phyloP scores from a whole-genome alignment of 2,329 filamentous ascomycete species.

The Endothia cerciana region DNA sequence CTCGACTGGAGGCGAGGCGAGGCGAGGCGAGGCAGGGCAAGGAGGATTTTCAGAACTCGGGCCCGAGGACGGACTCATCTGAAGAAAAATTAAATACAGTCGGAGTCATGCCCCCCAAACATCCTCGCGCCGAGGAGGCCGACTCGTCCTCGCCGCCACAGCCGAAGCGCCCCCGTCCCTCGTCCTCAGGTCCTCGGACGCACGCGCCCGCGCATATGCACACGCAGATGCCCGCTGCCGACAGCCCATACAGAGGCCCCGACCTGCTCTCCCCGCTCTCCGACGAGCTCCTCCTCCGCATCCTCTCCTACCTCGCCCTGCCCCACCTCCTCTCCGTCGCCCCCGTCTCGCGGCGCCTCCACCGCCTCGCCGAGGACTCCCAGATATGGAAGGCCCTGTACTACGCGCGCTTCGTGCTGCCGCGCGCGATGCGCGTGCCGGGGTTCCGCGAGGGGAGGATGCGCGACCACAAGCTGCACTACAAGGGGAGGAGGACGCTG shows the following conservation, averaged over 20 bases:
- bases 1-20: not conserved
- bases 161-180: slow-evolving; percentile 17
- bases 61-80: no score
- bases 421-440: slow-evolving; percentile 75
- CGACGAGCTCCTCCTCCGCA: slow-evolving; percentile 84
- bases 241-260: slow-evolving; percentile 21
- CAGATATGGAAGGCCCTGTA: slow-evolving; percentile 92
- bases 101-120: slow-evolving; percentile 20
- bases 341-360: slow-evolving; percentile 75
- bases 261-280: slow-evolving; percentile 77
- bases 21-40: not conserved
- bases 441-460: slow-evolving; percentile 51
- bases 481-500: slow-evolving; percentile 47
- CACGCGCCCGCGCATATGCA: not conserved
- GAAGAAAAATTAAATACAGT: not conserved
- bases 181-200: not conserved
- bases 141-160: slow-evolving; percentile 1
- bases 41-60: no score
- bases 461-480: slow-evolving; percentile 46
- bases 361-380: slow-evolving; percentile 74
- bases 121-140: slow-evolving; percentile 3
- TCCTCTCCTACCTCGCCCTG: slow-evolving; percentile 77
- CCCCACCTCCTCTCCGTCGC: slow-evolving; percentile 65
- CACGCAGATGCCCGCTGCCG: not conserved
- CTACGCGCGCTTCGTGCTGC: slow-evolving; percentile 83